A percentile compares a stretch with the other conserved stretches of the same genome.
Evolutionary conservation across 208 protist species (phyloP).

Genomic region (Borovskyia barvae): DNA sequence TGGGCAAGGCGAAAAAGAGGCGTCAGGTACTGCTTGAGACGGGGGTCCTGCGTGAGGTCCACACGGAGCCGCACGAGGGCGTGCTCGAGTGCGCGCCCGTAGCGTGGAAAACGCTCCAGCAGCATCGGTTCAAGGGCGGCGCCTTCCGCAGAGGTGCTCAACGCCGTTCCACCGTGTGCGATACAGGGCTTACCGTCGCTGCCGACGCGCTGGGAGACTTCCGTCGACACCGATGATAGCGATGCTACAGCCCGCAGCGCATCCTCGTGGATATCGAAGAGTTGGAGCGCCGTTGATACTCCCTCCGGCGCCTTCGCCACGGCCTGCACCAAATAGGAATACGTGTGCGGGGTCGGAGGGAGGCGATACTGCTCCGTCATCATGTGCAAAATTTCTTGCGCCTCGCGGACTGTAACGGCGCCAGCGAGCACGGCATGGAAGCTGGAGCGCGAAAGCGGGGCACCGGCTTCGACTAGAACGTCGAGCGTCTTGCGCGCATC

Average conservation of each 20-base stretch:
- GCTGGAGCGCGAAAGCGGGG: constrained; percentile 57
- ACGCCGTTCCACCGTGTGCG: background rate
- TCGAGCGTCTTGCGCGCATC: constrained; percentile 73
- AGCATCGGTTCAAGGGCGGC: constrained; percentile 48
- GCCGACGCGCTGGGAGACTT: background rate
- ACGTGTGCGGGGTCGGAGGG: constrained; percentile 68
- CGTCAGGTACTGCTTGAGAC: constrained; percentile 52
- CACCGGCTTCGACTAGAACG: constrained; percentile 78
- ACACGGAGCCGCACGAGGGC: constrained; percentile 66
- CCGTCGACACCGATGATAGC: background rate
- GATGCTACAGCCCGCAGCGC: constrained; percentile 35
- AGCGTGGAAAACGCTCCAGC: constrained; percentile 54
- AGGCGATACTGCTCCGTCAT: constrained; percentile 71
- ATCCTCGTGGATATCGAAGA: constrained; percentile 78
- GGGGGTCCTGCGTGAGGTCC: constrained; percentile 48
- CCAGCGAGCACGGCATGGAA: constrained; percentile 77
- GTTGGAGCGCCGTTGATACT: constrained; percentile 45
- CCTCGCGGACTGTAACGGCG: constrained; percentile 61
- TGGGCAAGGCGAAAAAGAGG: constrained; percentile 75
- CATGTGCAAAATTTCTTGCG: constrained; percentile 61
- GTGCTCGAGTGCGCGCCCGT: constrained; percentile 54
- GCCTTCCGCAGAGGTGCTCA: constrained; percentile 28
- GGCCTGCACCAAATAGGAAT: constrained; percentile 58
- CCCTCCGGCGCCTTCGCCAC: constrained; percentile 31
- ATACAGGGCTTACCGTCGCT: background rate